Evolutionary conservation across 2,329 filamentous ascomycete genomes (phyloP), one percentile per base, ranked within the genome.

Genomic region (Ophiostoma sp.): DNA sequence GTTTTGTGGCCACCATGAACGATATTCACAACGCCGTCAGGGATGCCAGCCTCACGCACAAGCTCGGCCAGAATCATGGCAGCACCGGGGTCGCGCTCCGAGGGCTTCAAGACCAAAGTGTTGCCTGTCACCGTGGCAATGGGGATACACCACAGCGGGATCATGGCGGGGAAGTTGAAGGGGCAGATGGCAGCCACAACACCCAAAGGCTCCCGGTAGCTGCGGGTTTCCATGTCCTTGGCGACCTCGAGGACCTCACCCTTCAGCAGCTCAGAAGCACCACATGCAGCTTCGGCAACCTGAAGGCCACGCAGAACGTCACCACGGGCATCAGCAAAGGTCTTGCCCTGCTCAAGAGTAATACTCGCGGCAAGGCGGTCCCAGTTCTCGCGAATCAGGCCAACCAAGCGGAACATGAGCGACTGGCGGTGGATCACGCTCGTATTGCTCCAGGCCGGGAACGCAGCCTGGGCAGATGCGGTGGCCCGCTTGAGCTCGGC

Each of bases 101-200:
- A 94, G 9, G 91, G 91, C 84, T 96, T 96, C 74, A 96, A 82
- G 73, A 96, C 86, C 69, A 93, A 82, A 14, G 90, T 93, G 82
- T 96, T 96, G 66, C 91, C 91, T 18, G 90, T 92, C 41, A 93
- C 86, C 60, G 91, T 91, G 64, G 91, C 91, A 74, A 95, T 90
- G 52, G 91, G 92, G 71, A 96, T 93, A 70, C 86, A 92, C 91
- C 91, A 96, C n/a, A 96, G 84, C 3, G 91, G 92, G 77, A 96
- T 95, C 91, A 96, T 96, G 74, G 91, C 91, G 60, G 91, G 91
- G 80, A 95, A 95, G 82, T 95, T 95, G 77, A 95, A 95, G 1
- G 91, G 91, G 82, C 91, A 95, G 73, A 95, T 95, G 69, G 91
- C 90, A 69, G 91, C 90, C 60, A 90, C 88, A 45, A 95, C 88